Conservation (phyloP, 2,329 filamentous ascomycete species). For the Penicillium sp. region DNA sequence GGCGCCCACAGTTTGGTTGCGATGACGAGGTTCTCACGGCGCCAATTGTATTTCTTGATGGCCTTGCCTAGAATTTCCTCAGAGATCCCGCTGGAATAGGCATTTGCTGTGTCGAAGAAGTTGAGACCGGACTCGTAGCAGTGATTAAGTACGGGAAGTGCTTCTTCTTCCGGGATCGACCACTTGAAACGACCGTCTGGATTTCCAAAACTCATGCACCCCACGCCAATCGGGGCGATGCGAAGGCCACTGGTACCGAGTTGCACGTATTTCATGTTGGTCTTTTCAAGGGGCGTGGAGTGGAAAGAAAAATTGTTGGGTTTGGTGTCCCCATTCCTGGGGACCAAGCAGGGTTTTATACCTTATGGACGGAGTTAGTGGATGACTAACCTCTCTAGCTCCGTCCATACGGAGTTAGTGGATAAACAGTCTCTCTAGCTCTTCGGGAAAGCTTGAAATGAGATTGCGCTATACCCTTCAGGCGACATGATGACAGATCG, state of each 20-base stretch:
- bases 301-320: not conserved
- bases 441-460: too few relatives aligned
- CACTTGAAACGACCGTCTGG: slow-evolving; percentile 21
- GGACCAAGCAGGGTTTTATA: not conserved
- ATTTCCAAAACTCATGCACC: slow-evolving; percentile 28
- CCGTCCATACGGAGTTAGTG: too few relatives aligned
- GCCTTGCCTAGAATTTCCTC: slow-evolving; percentile 57
- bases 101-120: slow-evolving; percentile 40
- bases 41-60: slow-evolving; percentile 58
- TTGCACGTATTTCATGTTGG: slow-evolving; percentile 26
- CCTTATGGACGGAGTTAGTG: too few relatives aligned
- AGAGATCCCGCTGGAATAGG: slow-evolving; percentile 56
- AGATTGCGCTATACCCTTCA: not conserved
- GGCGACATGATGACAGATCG: not conserved
- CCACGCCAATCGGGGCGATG: slow-evolving; percentile 25
- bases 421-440: too few relatives aligned
- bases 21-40: slow-evolving; percentile 57
- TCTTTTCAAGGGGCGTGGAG: not conserved
- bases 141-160: slow-evolving; percentile 29
- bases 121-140: slow-evolving; percentile 30
- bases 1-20: slow-evolving; percentile 56
- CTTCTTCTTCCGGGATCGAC: slow-evolving; percentile 26
- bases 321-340: not conserved
- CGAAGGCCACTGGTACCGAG: slow-evolving; percentile 27
- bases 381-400: too few relatives aligned